Evolutionary conservation across 495 filamentous ascomycete species (phyloP), one percentile per base, ranked within the genome.

Genomic region (Neurospora discreta): DNA sequence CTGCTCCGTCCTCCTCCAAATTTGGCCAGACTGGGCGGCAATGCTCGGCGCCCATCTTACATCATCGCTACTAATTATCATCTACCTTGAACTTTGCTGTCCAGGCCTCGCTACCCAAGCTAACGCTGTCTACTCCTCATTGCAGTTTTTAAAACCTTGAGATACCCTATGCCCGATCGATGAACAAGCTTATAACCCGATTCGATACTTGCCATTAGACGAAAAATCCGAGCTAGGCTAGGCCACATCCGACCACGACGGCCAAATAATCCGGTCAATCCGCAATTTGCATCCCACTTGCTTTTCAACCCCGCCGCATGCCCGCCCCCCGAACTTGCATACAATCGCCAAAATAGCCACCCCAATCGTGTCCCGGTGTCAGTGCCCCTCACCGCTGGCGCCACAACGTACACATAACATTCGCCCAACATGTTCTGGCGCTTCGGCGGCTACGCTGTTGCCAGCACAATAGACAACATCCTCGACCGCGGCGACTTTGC

Each of bases 391-490:
- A 33, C 69, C 40, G 41, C 73, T 71, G 81, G 82, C 71, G 80
- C 82, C 73, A 78, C 82, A 71, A 83, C 81, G 77, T 83, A 84
- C 73, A 71, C 68, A 43, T 52, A 68, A 46, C 44, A 68, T 42
- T 73, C 70, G 75, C 75, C 79, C 90, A 93, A 81, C 83, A 98
- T 98, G 94, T 98, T 98, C 82, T 98, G 94, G 94, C 90, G 94
- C 81, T 98, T 98, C 84, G 94, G 96, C 85, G 94, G 94, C 80
- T 98, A 98, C 87, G 92, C 95, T 82, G 97, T 92, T 85, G 90
- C 97, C 84, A 97, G 95, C 77, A 91, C 93, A 75, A 91, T 99
- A 81, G 96, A 98, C 82, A 93, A 89, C 76, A 91, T 98, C 75
- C 93, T 99, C 76, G 95, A 98, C 74, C 97, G 97, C 82, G 89